Conservation (phyloP, 306 rosid genomes). For the Medicago truncatula region DNA sequence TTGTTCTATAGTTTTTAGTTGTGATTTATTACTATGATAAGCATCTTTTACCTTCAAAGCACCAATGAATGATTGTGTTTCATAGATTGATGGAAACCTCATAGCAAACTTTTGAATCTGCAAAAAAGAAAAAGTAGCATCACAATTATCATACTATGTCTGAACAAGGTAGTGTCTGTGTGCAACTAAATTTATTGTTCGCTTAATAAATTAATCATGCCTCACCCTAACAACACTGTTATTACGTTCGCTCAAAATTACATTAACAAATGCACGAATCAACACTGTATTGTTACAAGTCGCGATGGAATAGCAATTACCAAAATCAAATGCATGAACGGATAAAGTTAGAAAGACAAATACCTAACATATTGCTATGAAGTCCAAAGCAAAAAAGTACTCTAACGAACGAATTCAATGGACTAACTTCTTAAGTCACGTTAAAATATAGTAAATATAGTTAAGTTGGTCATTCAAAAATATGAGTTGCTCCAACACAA, state of each 20-base stretch:
- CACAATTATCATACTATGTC: background rate
- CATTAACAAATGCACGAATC: too few species aligned
- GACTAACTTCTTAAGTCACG: background rate
- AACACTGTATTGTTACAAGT: background rate
- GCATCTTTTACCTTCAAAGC: constrained; percentile 58
- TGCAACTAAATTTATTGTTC: background rate
- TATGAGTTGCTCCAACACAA: background rate
- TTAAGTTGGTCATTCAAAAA: background rate
- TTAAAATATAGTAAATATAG: constrained; percentile 12
- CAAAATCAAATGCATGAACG: background rate
- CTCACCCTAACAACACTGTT: too few species aligned
- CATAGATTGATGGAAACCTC: constrained; percentile 65
- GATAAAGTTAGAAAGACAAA: background rate
- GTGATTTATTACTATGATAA: constrained; percentile 7
- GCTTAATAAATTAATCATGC: constrained; percentile 7
- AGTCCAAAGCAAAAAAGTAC: constrained; percentile 3
- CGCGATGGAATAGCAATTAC: background rate
- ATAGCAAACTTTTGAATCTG: constrained; percentile 87
- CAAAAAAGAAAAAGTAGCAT: constrained; percentile 23
- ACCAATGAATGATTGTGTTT: constrained; percentile 61
- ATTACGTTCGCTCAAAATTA: too few species aligned
- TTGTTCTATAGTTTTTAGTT: constrained; percentile 7
- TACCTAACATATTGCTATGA: background rate
- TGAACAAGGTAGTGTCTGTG: background rate
- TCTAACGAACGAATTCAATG: background rate